These are phyloP conservation scores for rapeseed (Brassica napus) DNA, from an alignment of 345 rosid species.

Conservation along the genomic window DNA sequence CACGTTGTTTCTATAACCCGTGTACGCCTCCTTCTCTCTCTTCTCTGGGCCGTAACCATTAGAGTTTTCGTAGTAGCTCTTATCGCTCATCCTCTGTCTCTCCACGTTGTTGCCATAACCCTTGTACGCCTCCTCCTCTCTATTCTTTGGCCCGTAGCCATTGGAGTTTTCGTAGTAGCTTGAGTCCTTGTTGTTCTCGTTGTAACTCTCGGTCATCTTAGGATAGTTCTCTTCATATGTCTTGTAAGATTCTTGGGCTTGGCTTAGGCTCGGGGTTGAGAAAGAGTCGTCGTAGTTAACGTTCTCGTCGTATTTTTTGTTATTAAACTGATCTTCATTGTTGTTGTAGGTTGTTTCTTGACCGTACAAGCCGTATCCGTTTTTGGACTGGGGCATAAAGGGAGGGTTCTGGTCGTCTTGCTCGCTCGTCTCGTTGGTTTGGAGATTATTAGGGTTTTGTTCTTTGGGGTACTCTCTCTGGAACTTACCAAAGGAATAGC, in stretches of 20 bases:
- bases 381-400: constrained; percentile 29
- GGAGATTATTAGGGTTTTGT: constrained; percentile 17
- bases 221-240: constrained; percentile 14
- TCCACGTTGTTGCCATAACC: constrained; percentile 27
- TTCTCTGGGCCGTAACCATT: constrained; percentile 13
- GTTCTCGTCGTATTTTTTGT: constrained; percentile 21
- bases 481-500: constrained; percentile 38
- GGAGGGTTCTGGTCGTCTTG: constrained; percentile 34
- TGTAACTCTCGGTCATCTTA: constrained; percentile 26
- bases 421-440: constrained; percentile 28
- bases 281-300: constrained; percentile 31
- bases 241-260: constrained; percentile 32
- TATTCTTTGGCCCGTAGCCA: constrained; percentile 14
- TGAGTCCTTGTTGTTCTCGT: constrained; percentile 15
- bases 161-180: constrained; percentile 15
- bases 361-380: constrained; percentile 40
- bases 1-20: constrained; percentile 12
- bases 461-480: constrained; percentile 10
- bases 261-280: constrained; percentile 32
- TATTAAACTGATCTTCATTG: constrained; percentile 16
- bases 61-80: constrained; percentile 13
- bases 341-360: constrained; percentile 36
- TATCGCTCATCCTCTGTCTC: constrained; percentile 18
- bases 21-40: constrained; percentile 21
- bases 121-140: constrained; percentile 23